These are phyloP conservation scores for Xylariales sp. DNA, from an alignment of 2,329 filamentous ascomycete genomes.

Conservation along the genomic window DNA sequence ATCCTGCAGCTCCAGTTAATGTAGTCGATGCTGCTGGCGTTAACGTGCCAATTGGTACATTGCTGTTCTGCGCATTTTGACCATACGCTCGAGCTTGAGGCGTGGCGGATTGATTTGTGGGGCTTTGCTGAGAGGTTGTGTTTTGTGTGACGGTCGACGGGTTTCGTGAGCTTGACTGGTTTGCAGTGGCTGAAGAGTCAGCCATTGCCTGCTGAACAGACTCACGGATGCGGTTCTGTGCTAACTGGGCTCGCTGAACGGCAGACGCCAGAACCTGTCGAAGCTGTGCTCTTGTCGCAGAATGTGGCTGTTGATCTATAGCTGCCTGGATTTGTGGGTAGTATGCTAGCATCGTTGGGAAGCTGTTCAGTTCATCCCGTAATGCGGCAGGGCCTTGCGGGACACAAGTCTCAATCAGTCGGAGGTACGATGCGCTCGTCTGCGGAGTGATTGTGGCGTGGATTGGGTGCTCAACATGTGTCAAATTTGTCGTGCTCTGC, in stretches of 20 bases:
- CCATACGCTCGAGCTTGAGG: not conserved
- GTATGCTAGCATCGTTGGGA: conserved; percentile 45
- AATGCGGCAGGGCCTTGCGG: conserved; percentile 44
- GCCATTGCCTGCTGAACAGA: conserved; percentile 17
- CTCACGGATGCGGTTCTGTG: conserved; percentile 29
- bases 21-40: conserved; percentile 7
- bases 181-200: not conserved
- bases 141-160: not conserved
- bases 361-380: conserved; percentile 37
- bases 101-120: not conserved
- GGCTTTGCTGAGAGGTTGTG: not conserved
- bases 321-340: conserved; percentile 43
- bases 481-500: conserved; percentile 20
- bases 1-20: conserved; percentile 5
- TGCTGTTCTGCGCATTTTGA: not conserved
- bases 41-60: not conserved
- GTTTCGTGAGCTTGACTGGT: not conserved
- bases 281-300: conserved; percentile 42
- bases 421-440: conserved; percentile 38
- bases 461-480: conserved; percentile 24
- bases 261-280: conserved; percentile 44
- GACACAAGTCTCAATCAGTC: conserved; percentile 50
- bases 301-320: conserved; percentile 48
- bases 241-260: conserved; percentile 39
- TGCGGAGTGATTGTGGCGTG: conserved; percentile 27